A percentile compares a stretch with the other conserved stretches of the same genome.
These are phyloP conservation scores for Mucor plumbeus DNA, from an alignment of 371 early-diverging fungal species.

Conservation along the genomic window DNA sequence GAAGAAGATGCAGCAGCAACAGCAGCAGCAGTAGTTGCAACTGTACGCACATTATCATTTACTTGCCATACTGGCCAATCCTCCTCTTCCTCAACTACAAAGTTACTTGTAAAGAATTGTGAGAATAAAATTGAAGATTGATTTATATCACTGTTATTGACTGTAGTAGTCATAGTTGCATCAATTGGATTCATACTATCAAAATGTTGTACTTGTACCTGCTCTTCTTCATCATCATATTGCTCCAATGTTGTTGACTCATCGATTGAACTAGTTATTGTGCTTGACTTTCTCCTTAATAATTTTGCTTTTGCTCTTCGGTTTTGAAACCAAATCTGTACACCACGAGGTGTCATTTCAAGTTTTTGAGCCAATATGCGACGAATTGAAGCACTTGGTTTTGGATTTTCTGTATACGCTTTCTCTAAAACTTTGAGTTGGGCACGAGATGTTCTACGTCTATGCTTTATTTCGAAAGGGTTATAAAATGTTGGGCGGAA, in stretches of 20 bases:
- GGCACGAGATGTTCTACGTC: slow-evolving; percentile 74
- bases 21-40: slow-evolving; percentile 39
- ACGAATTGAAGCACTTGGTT: slow-evolving; percentile 72
- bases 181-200: background rate
- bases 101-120: slow-evolving; percentile 40
- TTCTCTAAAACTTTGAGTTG: slow-evolving; percentile 74
- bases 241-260: background rate
- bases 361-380: slow-evolving; percentile 73
- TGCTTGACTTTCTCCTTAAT: slow-evolving; percentile 31
- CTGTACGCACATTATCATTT: slow-evolving; percentile 33
- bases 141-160: slow-evolving; percentile 6
- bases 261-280: background rate
- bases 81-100: background rate
- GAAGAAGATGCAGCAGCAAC: slow-evolving; percentile 26
- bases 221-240: background rate
- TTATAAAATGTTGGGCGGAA: slow-evolving; percentile 77
- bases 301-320: slow-evolving; percentile 83
- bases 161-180: background rate
- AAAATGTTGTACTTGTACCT: background rate
- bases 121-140: slow-evolving; percentile 38
- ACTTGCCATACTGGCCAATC: slow-evolving; percentile 11
- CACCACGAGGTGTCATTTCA: slow-evolving; percentile 87
- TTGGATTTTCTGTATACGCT: slow-evolving; percentile 69
- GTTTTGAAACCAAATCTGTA: slow-evolving; percentile 99
- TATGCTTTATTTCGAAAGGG: slow-evolving; percentile 80